Conservation (phyloP, 2,329 filamentous ascomycete genomes). For the Ophiostoma piceae region DNA sequence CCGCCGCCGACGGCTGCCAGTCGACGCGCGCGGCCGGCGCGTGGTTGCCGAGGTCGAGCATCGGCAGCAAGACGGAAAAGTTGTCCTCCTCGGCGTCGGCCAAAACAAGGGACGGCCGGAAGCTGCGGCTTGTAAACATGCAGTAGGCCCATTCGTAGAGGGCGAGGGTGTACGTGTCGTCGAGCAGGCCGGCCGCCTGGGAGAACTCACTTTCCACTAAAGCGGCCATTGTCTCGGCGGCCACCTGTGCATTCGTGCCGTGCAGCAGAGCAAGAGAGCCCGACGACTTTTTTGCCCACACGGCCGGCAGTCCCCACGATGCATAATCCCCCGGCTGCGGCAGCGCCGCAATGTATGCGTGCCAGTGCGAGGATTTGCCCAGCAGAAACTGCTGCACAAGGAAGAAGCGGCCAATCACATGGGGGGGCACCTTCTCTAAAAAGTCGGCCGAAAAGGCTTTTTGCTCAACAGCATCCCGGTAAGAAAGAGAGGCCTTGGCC, state of each 20-base stretch:
- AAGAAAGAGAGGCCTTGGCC: constrained; percentile 52
- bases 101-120: constrained; percentile 55
- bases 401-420: constrained; percentile 62
- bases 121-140: constrained; percentile 61
- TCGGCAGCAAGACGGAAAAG: constrained; percentile 63
- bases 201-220: constrained; percentile 46
- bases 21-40: constrained; percentile 53
- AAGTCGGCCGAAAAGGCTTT: constrained; percentile 47
- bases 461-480: constrained; percentile 48
- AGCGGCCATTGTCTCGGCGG: constrained; percentile 44
- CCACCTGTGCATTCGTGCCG: constrained; percentile 50
- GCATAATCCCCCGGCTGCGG: constrained; percentile 53
- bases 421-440: constrained; percentile 46
- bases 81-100: constrained; percentile 42
- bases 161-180: constrained; percentile 37
- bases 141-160: constrained; percentile 62
- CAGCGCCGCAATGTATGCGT: constrained; percentile 60
- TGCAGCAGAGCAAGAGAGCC: constrained; percentile 40
- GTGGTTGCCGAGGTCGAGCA: constrained; percentile 70
- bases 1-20: constrained; percentile 50
- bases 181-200: constrained; percentile 23
- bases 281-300: constrained; percentile 52
- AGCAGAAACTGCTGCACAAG: constrained; percentile 62
- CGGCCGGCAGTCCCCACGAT: constrained; percentile 54
- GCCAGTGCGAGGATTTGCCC: constrained; percentile 67